Percentiles rank a stretch among this genome's conserved stretches.
These are phyloP conservation scores for Umbelopsis sp. DNA, from an alignment of 192 early-diverging fungal species.

Conservation along the genomic window DNA sequence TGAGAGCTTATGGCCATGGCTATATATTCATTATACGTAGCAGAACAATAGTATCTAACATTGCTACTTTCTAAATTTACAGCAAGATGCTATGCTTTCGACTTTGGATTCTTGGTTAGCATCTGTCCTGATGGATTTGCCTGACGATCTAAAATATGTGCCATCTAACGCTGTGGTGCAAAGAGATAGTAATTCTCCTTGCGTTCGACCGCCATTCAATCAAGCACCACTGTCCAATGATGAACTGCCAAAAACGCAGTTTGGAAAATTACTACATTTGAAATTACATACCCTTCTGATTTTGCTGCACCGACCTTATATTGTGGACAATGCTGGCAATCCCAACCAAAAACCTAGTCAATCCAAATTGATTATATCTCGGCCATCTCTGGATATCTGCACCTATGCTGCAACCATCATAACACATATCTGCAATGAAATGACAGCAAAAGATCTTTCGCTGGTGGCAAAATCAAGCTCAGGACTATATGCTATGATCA, in stretches of 20 bases:
- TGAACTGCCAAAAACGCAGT: conserved; percentile 3
- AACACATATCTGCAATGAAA: conserved; percentile 35
- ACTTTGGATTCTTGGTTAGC: conserved; percentile 33
- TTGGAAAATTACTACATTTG: conserved; percentile 33
- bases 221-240: conserved; percentile 16
- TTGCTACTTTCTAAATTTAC: background rate
- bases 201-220: conserved; percentile 6
- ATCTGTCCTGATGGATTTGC: conserved; percentile 16
- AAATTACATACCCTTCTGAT: conserved; percentile 50
- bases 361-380: background rate
- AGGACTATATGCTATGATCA: conserved; percentile 7
- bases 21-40: conserved; percentile 4
- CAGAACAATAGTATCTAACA: background rate
- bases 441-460: conserved; percentile 1
- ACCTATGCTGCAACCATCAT: conserved; percentile 51
- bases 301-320: conserved; percentile 53
- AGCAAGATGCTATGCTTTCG: conserved; percentile 28
- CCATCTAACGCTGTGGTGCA: conserved; percentile 13
- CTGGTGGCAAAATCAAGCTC: background rate
- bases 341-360: conserved; percentile 16
- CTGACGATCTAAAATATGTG: conserved; percentile 16
- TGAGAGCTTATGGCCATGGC: background rate
- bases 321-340: conserved; percentile 43
- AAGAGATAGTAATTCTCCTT: conserved; percentile 9
- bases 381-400: conserved; percentile 45